Evolutionary conservation across 495 filamentous ascomycete species (phyloP), one percentile per base, ranked within the genome.

Genomic region (Daldinia loculata): DNA sequence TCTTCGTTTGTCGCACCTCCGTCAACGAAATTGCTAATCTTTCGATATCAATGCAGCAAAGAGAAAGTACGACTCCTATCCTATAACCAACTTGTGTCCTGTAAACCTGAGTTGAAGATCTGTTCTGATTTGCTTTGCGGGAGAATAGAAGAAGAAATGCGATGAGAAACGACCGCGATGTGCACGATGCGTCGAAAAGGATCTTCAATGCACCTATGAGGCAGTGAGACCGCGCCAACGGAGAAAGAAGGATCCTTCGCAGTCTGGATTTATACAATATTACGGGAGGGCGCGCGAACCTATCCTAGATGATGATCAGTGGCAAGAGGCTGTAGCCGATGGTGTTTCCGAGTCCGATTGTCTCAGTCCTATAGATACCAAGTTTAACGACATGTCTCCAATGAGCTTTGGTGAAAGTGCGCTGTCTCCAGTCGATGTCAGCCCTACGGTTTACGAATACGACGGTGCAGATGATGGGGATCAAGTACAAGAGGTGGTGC

Each of bases 61-160:
- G 83, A 86, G 61, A 86, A 86, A 69, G 81, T 82, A 79, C 41
- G 62, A 51, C 27, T 34, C 22, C 17, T 34, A 22, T 51, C 27
- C 56, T 22, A 43, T 43, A 50, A 9, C 29, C 36, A 27, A 38
- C 56, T 52, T 27, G 4, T 66, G 17, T 36, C 22, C 36, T 64
- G n/a, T 19, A 32, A 43, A 50, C 24, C 19, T 15, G 12, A 17
- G 53, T 26, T 32, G 17, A 56, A 45, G 56, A 53, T n/a, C 38
- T 15, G 6, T 61, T 50, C 73, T 77, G 26, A 77, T 51, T 34
- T 43, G 12, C 15, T 61, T 14, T 39, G 29, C 38, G 36, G 6
- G 38, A 48, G 9, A 29, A 72, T 72, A 87, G 84, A 90, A 90
- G 78, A 90, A 90, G 76, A 90, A 90, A 79, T 90, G 88, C 71